Conservation (phyloP, 108 stramenopile species). For the Skeletonema costatum region DNA sequence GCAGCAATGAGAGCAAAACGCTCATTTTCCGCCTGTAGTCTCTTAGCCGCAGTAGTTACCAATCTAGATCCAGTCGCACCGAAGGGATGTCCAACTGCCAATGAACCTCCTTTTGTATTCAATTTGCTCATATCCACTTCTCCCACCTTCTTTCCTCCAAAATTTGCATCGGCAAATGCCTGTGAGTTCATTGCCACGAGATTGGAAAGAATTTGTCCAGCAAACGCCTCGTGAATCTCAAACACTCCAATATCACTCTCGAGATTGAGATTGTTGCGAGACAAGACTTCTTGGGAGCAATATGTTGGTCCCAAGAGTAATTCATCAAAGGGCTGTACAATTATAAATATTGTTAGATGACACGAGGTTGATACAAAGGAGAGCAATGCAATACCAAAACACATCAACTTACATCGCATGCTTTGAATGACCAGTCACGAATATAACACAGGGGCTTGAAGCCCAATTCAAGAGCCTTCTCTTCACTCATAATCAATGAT, state of each 20-base stretch:
- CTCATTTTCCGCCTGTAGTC: slow-evolving; percentile 91
- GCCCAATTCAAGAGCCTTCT: slow-evolving; percentile 94
- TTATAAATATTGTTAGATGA: not conserved
- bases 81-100: slow-evolving; percentile 99
- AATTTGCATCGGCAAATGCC: slow-evolving; percentile 87
- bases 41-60: slow-evolving; percentile 95
- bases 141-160: slow-evolving; percentile 90
- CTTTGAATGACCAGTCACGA: slow-evolving; percentile 94
- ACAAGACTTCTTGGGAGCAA: slow-evolving; percentile 82
- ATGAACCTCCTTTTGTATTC: slow-evolving; percentile 96
- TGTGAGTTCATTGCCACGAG: slow-evolving; percentile 94
- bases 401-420: slow-evolving; percentile 68
- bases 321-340: slow-evolving; percentile 89
- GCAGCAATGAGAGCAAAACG: slow-evolving; percentile 96
- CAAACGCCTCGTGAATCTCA: slow-evolving; percentile 99
- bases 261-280: slow-evolving; percentile 77
- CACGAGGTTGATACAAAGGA: not conserved
- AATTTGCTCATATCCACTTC: slow-evolving; percentile 90
- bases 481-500: slow-evolving; percentile 92
- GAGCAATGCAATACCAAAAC: not conserved
- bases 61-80: slow-evolving; percentile 95
- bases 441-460: slow-evolving; percentile 93
- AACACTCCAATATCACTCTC: slow-evolving; percentile 91
- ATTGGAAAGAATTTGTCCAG: slow-evolving; percentile 98
- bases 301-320: slow-evolving; percentile 92